Base-by-base conservation (phyloP, 1,284 basidiomycete species). In the Heliocybe sulcata region DNA sequence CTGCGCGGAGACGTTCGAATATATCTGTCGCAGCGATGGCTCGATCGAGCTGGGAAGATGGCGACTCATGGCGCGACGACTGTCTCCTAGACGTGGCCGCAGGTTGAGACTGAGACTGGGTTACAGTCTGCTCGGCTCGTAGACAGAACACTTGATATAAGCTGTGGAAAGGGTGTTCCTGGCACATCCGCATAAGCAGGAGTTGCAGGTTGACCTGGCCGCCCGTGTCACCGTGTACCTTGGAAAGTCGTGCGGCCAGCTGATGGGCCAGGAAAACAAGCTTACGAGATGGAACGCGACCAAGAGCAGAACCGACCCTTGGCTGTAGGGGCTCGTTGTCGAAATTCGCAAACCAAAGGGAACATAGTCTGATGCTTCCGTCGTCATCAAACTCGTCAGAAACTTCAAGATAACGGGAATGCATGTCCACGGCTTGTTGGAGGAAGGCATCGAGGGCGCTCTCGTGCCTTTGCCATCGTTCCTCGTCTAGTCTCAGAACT, bases 81-180 rank as follows among this genome's bases (percentile, higher is more conserved):
- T 72, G 70, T 56, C 77, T 66, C 55, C 74, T 69, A 4, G 55
- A 58, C 0, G 64, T 54, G 3, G 61, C 31, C 10, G 62, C 55
- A 19, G 60, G 20, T 38, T 45, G 55, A 12, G 58, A 48, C 6
- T 42, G 29, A 26, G 55, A 57, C 12, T 16, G 38, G 29, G 29
- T 6, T 12, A 12, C 29, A 16, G 38, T 16, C 19, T 42, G 38
- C 16, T 67, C 70, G n/a, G 79, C 76, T 55, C 72, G 72, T 57
- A 90, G 65, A 58, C 90, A 90, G 65, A 88, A 92, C 12, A 99
- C 82, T 61, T 96, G 92, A 68, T 95, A 97, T 4, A 98, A 72
- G 60, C 85, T 88, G 65, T 99, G 97, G 71, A 93, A 98, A 0
- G 96, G 95, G 67, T 99, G 97, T 54, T 98, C 92, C 52, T 71